Percentiles rank a stretch among this genome's conserved stretches.
Evolutionary conservation across 1,139 yeast species (phyloP).

Genomic region (Geotrichum reessii): DNA sequence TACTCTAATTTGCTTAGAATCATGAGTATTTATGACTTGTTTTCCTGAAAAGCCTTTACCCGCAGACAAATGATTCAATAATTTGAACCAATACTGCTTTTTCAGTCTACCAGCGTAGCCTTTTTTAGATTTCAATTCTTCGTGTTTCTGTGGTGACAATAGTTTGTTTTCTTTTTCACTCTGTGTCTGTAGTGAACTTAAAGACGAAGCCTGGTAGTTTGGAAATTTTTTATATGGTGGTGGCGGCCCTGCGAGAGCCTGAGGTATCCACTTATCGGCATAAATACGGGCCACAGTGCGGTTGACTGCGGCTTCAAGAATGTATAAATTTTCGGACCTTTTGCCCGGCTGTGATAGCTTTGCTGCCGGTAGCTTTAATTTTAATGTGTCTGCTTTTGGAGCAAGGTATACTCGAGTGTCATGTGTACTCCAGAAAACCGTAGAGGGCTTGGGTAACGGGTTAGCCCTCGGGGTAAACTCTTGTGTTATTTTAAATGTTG

Average conservation of each 20-base stretch:
- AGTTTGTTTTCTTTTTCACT: neutral
- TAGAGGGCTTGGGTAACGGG: conserved; percentile 28
- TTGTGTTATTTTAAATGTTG: neutral
- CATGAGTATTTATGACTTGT: neutral
- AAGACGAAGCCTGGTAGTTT: neutral
- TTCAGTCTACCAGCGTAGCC: conserved; percentile 7
- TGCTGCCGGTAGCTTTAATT: neutral
- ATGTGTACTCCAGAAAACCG: conserved; percentile 25
- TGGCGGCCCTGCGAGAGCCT: conserved; percentile 18
- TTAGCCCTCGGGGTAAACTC: conserved; percentile 14
- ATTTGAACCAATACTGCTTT: neutral
- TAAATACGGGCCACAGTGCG: conserved; percentile 21
- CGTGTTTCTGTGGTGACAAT: neutral
- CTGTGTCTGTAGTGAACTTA: neutral
- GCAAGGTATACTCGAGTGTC: conserved; percentile 19
- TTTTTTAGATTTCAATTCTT: conserved; percentile 24
- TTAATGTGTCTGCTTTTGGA: neutral
- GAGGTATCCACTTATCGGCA: conserved; percentile 23
- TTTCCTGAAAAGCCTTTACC: neutral
- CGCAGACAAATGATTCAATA: neutral
- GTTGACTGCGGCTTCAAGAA: conserved; percentile 23
- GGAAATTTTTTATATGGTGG: conserved; percentile 4
- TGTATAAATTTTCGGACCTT: conserved; percentile 15
- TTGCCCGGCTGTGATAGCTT: neutral
- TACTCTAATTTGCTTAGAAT: neutral